phyloP scores from a whole-genome alignment of 305 asterid species.

The Fraxinus greggii region DNA sequence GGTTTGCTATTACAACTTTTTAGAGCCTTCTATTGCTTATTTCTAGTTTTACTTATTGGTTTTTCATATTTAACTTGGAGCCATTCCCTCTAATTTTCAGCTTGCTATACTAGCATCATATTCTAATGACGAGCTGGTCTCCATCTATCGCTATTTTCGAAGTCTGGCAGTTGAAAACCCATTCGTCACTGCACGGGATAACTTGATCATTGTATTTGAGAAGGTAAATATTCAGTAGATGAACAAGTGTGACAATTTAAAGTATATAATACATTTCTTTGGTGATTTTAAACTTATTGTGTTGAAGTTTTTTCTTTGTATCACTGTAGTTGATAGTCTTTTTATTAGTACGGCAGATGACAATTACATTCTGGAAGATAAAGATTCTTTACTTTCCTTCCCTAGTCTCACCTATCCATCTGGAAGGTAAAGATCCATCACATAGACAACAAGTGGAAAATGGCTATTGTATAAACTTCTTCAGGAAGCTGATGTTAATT shows the following conservation, averaged over 20 bases:
- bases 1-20: neutral
- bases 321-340: neutral
- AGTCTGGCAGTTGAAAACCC: constrained; percentile 88
- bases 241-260: neutral
- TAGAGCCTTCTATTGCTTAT: neutral
- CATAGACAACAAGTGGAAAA: neutral
- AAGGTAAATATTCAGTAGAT: constrained; percentile 54
- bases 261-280: neutral
- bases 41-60: neutral
- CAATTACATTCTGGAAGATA: neutral
- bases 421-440: neutral
- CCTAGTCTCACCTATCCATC: neutral
- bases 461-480: neutral
- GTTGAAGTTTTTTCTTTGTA: neutral
- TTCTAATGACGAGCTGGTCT: constrained; percentile 80
- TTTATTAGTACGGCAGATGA: neutral
- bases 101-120: constrained; percentile 95
- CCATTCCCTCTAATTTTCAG: constrained; percentile 42
- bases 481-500: neutral
- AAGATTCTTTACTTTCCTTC: neutral
- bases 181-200: constrained; percentile 86
- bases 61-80: constrained; percentile 16
- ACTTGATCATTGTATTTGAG: constrained; percentile 93
- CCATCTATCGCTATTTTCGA: constrained; percentile 89
- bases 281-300: neutral